Conservation (phyloP, 2,329 filamentous ascomycete genomes). For the Fusarium devonianum region DNA sequence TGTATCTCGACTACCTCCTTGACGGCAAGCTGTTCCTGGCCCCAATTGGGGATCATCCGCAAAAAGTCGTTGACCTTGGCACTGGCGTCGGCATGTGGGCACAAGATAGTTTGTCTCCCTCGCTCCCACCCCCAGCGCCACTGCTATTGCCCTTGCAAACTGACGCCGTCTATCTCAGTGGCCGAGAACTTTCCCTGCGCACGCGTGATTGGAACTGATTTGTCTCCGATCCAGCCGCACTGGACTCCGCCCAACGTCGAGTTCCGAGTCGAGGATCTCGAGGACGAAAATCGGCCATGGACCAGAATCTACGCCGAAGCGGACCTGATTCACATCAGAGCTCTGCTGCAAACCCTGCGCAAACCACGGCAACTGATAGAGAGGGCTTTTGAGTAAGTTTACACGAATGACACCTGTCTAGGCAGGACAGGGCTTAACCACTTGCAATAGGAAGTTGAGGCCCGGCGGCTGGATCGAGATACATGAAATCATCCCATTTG, state of each 20-base stretch:
- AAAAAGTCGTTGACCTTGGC: conserved; percentile 59
- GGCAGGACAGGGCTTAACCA: conserved; percentile 15
- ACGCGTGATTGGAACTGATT: conserved; percentile 54
- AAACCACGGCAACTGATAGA: conserved; percentile 58
- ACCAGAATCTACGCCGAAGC: conserved; percentile 49
- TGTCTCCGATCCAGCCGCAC: conserved; percentile 53
- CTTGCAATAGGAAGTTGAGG: conserved; percentile 42
- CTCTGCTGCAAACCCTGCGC: conserved; percentile 58
- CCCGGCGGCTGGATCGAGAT: conserved; percentile 53
- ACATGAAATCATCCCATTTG: conserved; percentile 46
- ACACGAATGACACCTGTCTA: not conserved
- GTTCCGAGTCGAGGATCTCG: conserved; percentile 53
- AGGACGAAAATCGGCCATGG: conserved; percentile 47
- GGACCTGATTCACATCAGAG: conserved; percentile 63
- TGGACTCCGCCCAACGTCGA: conserved; percentile 64
- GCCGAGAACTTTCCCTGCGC: conserved; percentile 55
- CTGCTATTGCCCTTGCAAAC: not conserved
- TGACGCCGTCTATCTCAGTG: conserved; percentile 44
- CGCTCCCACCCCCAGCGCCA: not conserved
- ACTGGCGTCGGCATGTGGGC: conserved; percentile 64
- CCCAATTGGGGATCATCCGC: conserved; percentile 53
- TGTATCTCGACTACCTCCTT: conserved; percentile 57
- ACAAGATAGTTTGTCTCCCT: conserved; percentile 52
- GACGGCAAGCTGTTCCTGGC: conserved; percentile 52
- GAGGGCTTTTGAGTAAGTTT: conserved; percentile 53